Percentiles rank a stretch among this genome's conserved stretches.
Conservation (phyloP, 2,329 filamentous ascomycete species). For the Raffaelea deltoideospora region DNA sequence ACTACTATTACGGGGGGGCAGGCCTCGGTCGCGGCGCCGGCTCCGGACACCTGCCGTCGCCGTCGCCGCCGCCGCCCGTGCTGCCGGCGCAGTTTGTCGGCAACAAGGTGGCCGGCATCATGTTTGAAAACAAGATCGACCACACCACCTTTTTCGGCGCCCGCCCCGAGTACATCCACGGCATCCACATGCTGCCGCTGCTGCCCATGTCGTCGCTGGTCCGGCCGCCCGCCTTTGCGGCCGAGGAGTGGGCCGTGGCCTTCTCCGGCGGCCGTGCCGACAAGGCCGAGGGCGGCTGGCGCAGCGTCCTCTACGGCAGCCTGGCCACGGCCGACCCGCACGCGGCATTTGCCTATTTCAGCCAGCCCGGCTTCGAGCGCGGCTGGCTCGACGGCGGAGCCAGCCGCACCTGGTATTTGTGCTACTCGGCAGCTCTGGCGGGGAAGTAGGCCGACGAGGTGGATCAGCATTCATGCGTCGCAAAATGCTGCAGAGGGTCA, state of each 20-base stretch:
- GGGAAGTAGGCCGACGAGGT: not conserved
- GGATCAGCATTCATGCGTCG: too few species aligned
- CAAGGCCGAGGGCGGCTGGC: constrained; percentile 62
- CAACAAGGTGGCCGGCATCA: constrained; percentile 57
- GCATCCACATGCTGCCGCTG: constrained; percentile 74
- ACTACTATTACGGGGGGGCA: constrained; percentile 42
- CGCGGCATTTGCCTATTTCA: constrained; percentile 63
- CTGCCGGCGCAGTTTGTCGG: constrained; percentile 64
- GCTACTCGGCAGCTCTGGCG: constrained; percentile 45
- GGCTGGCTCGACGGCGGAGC: constrained; percentile 69
- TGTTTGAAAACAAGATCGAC: constrained; percentile 93
- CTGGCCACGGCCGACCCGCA: constrained; percentile 60
- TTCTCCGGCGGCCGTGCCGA: constrained; percentile 58
- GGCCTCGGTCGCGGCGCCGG: constrained; percentile 14
- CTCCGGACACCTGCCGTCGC: constrained; percentile 42
- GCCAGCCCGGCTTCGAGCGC: constrained; percentile 46
- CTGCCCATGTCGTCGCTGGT: constrained; percentile 53
- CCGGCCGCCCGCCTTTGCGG: constrained; percentile 54
- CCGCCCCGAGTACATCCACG: constrained; percentile 55
- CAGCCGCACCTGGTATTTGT: constrained; percentile 71
- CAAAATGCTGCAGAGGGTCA: too few species aligned
- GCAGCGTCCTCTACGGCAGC: constrained; percentile 70
- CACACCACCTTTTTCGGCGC: constrained; percentile 80
- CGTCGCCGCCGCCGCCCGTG: constrained; percentile 12
- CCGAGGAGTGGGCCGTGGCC: constrained; percentile 67